Conservation (phyloP, 139 green algal species). For the Closterium sp. region DNA sequence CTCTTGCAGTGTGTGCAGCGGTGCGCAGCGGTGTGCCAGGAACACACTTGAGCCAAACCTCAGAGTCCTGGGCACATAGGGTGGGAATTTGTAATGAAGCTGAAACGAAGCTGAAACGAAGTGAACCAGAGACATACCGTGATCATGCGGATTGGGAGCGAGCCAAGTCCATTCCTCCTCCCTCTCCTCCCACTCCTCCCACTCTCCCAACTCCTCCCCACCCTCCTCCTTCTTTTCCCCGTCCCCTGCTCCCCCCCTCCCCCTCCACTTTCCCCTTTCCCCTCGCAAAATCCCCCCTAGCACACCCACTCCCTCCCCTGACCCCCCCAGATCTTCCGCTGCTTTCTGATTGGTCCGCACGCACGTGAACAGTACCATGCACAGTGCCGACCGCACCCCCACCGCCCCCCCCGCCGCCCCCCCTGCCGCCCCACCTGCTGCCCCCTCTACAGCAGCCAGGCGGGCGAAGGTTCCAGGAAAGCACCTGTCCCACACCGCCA, state of each 20-base stretch:
- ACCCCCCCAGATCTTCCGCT: not conserved
- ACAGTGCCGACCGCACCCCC: constrained; percentile 31
- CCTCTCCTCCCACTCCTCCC: not conserved
- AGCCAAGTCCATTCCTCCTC: not conserved
- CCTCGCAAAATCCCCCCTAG: not conserved
- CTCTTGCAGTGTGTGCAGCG: too few relatives aligned
- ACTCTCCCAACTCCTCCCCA: not conserved
- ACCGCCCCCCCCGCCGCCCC: not conserved
- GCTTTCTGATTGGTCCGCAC: constrained; percentile 14
- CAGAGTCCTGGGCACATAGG: too few relatives aligned
- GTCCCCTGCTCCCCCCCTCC: not conserved
- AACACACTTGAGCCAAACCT: too few relatives aligned
- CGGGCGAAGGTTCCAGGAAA: constrained; percentile 24
- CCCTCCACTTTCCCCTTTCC: not conserved
- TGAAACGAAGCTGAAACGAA: not conserved
- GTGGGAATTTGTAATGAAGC: too few relatives aligned
- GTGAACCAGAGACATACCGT: not conserved
- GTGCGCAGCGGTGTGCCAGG: too few relatives aligned
- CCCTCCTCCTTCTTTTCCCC: not conserved
- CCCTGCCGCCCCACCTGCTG: not conserved
- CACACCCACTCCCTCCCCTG: not conserved
- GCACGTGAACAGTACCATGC: constrained; percentile 44
- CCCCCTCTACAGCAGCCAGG: too few relatives aligned
- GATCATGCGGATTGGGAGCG: not conserved
- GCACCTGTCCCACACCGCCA: constrained; percentile 31